Percentiles rank a stretch among this genome's conserved stretches.
Evolutionary conservation across 768 basidiomycete species (phyloP).

Genomic region (Lyophyllum atratum): DNA sequence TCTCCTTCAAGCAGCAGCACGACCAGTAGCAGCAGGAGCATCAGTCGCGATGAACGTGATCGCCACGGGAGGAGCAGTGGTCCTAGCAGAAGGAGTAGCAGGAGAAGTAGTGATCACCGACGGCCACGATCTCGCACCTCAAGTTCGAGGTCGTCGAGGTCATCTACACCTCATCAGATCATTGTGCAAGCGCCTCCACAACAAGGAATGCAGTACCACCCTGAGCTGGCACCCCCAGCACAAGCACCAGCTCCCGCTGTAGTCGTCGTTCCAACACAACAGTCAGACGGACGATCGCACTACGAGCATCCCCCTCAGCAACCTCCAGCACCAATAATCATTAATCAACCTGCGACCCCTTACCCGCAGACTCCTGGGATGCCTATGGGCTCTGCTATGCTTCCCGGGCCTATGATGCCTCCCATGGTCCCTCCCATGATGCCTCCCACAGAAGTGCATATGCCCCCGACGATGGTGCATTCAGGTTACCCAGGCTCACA

Average conservation of each 20-base stretch:
- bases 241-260: slow-evolving; percentile 5
- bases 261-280: slow-evolving; percentile 1
- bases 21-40: background rate
- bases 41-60: background rate
- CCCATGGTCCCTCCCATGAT: background rate
- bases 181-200: slow-evolving; percentile 4
- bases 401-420: background rate
- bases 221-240: background rate
- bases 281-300: background rate
- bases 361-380: background rate
- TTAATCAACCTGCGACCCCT: background rate
- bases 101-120: background rate
- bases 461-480: too few species aligned
- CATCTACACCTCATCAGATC: background rate
- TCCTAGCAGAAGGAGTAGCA: background rate
- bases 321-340: slow-evolving; percentile 12
- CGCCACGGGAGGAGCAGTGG: background rate
- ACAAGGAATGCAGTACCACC: slow-evolving; percentile 15
- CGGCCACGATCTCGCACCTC: background rate
- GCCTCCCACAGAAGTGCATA: background rate
- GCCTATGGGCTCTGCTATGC: background rate
- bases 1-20: slow-evolving; percentile 5
- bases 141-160: background rate
- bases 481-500: background rate
- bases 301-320: background rate